Percentiles rank a stretch among this genome's conserved stretches.
These are phyloP conservation scores for Fraxinus baroniana DNA, from an alignment of 305 asterid genomes.

Conservation along the genomic window DNA sequence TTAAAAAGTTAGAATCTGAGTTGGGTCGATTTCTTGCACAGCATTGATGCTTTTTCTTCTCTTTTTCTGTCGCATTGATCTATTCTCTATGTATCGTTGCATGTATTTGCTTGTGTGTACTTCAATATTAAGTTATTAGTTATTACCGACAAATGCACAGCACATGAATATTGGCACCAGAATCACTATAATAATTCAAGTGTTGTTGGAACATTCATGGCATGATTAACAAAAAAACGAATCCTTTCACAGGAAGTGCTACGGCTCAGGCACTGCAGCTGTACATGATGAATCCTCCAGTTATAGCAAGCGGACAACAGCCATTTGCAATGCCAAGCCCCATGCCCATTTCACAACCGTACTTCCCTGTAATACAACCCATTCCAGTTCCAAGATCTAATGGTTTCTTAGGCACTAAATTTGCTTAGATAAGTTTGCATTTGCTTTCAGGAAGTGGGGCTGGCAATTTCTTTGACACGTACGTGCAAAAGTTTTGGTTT, in stretches of 20 bases:
- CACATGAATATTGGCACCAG: not conserved
- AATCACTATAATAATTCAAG: not conserved
- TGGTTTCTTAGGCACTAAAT: slow-evolving; percentile 46
- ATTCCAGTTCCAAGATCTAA: slow-evolving; percentile 51
- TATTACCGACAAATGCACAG: not conserved
- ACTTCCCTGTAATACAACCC: slow-evolving; percentile 47
- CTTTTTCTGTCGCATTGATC: not conserved
- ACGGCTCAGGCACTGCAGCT: slow-evolving; percentile 60
- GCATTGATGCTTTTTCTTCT: not conserved
- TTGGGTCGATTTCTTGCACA: not conserved
- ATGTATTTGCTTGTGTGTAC: not conserved
- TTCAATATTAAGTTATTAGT: not conserved
- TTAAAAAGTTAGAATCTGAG: not conserved
- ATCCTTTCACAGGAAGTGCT: slow-evolving; percentile 49
- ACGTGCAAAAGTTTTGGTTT: not conserved
- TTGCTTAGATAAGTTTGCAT: slow-evolving; percentile 23
- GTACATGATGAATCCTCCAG: slow-evolving; percentile 50
- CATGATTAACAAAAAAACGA: slow-evolving; percentile 7
- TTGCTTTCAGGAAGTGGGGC: not conserved
- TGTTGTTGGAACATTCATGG: not conserved
- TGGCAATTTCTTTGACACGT: not conserved
- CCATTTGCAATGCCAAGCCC: slow-evolving; percentile 48
- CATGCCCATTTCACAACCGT: slow-evolving; percentile 55
- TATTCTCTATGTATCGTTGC: not conserved
- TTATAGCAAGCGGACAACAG: slow-evolving; percentile 50